These are phyloP conservation scores for button mushroom (Agaricus bisporus) DNA, from an alignment of 768 basidiomycete species.

Conservation along the genomic window DNA sequence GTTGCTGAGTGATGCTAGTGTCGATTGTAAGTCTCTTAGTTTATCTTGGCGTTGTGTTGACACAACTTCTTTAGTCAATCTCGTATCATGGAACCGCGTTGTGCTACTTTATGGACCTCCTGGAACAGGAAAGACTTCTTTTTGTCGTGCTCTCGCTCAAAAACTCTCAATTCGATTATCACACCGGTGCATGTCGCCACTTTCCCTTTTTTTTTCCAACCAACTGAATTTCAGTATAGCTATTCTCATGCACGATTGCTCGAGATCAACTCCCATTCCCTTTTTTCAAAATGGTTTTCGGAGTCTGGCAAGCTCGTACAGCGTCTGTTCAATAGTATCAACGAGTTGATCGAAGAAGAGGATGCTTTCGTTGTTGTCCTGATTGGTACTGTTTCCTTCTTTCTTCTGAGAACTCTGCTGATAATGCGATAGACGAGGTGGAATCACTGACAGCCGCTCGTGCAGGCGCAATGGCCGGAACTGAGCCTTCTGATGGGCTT, in stretches of 20 bases:
- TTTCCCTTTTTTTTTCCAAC: background rate
- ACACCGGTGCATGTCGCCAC: constrained; percentile 48
- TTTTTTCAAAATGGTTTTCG: constrained; percentile 99
- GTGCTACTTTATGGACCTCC: constrained; percentile 95
- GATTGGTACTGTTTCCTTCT: constrained; percentile 55
- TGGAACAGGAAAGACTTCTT: constrained; percentile 94
- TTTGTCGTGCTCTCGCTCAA: constrained; percentile 92
- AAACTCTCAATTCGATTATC: constrained; percentile 90
- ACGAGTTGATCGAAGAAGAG: constrained; percentile 89
- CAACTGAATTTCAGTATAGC: constrained; percentile 30
- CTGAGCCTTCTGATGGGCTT: constrained; percentile 92
- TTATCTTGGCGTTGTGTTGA: background rate
- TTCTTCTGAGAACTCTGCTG: background rate
- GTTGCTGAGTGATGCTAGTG: constrained; percentile 82
- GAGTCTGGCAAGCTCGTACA: constrained; percentile 99
- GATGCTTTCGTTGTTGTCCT: constrained; percentile 88
- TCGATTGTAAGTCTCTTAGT: constrained; percentile 54
- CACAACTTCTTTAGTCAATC: constrained; percentile 52
- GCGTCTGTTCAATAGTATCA: constrained; percentile 82
- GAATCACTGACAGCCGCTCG: constrained; percentile 93
- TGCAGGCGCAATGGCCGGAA: constrained; percentile 91
- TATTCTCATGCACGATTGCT: constrained; percentile 84
- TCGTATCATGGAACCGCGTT: constrained; percentile 94
- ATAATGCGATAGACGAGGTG: constrained; percentile 69
- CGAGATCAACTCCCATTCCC: constrained; percentile 97